Evolutionary conservation across 2,329 filamentous ascomycete species (phyloP), one percentile per base, ranked within the genome.

Genomic region (Zasmidium angulare): DNA sequence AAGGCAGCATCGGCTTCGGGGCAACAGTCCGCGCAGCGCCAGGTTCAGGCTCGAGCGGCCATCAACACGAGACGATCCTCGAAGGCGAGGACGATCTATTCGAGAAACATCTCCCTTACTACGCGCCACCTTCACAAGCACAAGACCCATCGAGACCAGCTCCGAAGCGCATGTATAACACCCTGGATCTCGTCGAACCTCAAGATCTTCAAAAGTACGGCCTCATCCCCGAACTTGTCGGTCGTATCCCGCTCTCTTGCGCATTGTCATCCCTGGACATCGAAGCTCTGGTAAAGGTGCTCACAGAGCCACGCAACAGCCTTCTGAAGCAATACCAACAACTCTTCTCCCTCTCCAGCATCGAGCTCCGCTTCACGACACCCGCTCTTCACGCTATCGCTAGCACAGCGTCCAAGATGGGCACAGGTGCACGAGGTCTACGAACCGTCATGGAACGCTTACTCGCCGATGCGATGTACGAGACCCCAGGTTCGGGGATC

Each of bases 161-260:
- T 23, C 58, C 50, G 55, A 63, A 1, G 80, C 84, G 11, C 89
- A 96, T 68, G 79, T 97, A 92, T 70, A 93, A 84, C 40, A 72
- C 78, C 1, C 84, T 96, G 63, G 77, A 86, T 54, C 71, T 85
- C 7, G 79, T 86, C 54, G 93, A 98, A 76, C 82, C 96, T 23
- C 92, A 98, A 75, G 89, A 86, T 56, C 76, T 96, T 49, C 76
- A 78, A 22, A 84, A 84, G 2, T 72, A 73, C 2, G 81, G 93
- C 14, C 91, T 97, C 71, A 97, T 97, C 55, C 93, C 93, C 0
- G 93, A 97, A 76, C 82, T 97, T n/a, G 89, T 98, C 55, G 95
- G 95, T n/a, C 89, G 95, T 19, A 86, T 99, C 50, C 93, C 96
- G 54, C 91, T 96, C 59, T 89, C 92, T 51, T 92, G 91, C 61